phyloP scores from a whole-genome alignment of 208 protist genomes.

The Lotmaria passim region DNA sequence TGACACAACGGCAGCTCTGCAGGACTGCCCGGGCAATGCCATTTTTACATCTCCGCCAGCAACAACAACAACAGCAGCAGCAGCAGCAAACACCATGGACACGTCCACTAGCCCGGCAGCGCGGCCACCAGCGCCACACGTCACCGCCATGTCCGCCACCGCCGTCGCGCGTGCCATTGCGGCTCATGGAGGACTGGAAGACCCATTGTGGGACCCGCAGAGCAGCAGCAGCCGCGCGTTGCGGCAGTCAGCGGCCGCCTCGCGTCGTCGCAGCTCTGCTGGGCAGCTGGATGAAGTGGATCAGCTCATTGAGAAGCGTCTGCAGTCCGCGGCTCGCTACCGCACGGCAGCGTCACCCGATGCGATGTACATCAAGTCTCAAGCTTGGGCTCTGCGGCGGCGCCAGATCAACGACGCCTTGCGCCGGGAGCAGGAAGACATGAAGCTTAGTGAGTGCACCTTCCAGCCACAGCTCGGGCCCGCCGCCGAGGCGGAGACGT shows the following conservation, averaged over 20 bases:
- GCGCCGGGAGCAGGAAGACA: slow-evolving; percentile 34
- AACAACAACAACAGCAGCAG: neutral
- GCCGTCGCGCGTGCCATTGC: slow-evolving; percentile 26
- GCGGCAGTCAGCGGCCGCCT: neutral
- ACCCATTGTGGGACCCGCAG: neutral
- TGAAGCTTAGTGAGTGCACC: slow-evolving; percentile 42
- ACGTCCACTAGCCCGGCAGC: slow-evolving; percentile 6
- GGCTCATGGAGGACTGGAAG: slow-evolving; percentile 5
- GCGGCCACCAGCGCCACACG: slow-evolving; percentile 10
- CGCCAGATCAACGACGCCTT: slow-evolving; percentile 31
- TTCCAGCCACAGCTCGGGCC: slow-evolving; percentile 43
- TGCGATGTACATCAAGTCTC: slow-evolving; percentile 64
- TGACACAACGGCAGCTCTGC: neutral
- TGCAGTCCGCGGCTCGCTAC: slow-evolving; percentile 49
- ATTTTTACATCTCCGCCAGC: neutral
- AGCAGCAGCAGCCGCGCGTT: neutral
- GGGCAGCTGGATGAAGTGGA: slow-evolving; percentile 34
- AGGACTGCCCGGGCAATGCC: neutral
- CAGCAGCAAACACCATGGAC: neutral
- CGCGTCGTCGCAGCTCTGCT: neutral
- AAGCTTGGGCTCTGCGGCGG: slow-evolving; percentile 49
- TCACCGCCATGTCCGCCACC: neutral
- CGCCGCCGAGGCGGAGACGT: slow-evolving; percentile 4
- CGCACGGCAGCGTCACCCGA: slow-evolving; percentile 33
- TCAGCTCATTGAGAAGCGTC: slow-evolving; percentile 29